These are phyloP conservation scores for Parastagonospora avenae DNA, from an alignment of 2,329 filamentous ascomycete species.

Conservation along the genomic window DNA sequence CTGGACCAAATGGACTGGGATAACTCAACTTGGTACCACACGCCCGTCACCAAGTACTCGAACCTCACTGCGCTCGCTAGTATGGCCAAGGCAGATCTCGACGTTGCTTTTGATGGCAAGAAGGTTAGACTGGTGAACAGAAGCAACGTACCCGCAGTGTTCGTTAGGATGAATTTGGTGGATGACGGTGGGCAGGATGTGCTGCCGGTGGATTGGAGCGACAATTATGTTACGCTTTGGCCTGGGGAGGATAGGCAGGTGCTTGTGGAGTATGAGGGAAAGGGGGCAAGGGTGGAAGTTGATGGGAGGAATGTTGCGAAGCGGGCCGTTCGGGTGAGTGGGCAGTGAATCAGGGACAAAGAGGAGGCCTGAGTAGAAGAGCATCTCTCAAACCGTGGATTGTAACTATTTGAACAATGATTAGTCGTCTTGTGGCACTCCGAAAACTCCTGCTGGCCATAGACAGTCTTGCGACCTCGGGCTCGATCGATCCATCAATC, in stretches of 20 bases:
- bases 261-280: conserved; percentile 1
- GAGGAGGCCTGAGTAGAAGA: too few species aligned
- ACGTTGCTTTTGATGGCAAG: conserved; percentile 9
- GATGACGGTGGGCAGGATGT: conserved; percentile 54
- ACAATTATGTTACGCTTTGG: conserved; percentile 68
- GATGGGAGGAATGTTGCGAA: conserved; percentile 13
- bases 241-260: conserved; percentile 57
- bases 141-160: conserved; percentile 61
- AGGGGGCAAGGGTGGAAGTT: conserved; percentile 3
- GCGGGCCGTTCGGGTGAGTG: not conserved
- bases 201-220: conserved; percentile 61
- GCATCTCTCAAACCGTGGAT: not conserved
- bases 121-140: conserved; percentile 58
- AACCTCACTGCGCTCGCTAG: conserved; percentile 55
- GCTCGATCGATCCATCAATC: too few species aligned
- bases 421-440: too few species aligned
- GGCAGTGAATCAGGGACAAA: not conserved
- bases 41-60: conserved; percentile 59
- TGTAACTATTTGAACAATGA: not conserved
- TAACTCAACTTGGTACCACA: conserved; percentile 63
- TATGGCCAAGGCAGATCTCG: conserved; percentile 13
- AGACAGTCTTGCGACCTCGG: too few species aligned
- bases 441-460: too few species aligned
- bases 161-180: conserved; percentile 59
- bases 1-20: conserved; percentile 61